phyloP scores from a whole-genome alignment of 2,329 filamentous ascomycete species.

The Annulohypoxylon truncatum region DNA sequence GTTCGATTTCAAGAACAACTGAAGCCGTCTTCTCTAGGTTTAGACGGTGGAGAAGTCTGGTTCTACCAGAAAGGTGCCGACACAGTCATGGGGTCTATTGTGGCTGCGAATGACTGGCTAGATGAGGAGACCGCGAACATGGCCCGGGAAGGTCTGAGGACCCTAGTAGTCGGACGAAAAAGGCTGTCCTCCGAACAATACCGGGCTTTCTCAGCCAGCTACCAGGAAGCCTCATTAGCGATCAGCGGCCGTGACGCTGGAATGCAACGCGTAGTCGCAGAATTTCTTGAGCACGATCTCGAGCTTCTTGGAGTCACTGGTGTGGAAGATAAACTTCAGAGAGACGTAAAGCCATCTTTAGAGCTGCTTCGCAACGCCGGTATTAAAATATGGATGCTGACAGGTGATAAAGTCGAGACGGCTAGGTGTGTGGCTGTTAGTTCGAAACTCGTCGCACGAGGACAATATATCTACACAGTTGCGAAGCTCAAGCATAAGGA shows the following conservation, averaged over 20 bases:
- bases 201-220: slow-evolving; percentile 78
- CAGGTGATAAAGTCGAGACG: slow-evolving; percentile 97
- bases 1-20: slow-evolving; percentile 80
- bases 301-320: slow-evolving; percentile 97
- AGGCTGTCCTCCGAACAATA: slow-evolving; percentile 83
- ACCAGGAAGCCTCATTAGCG: slow-evolving; percentile 83
- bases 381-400: slow-evolving; percentile 99
- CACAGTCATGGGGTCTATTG: slow-evolving; percentile 97
- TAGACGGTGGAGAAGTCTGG: slow-evolving; percentile 84
- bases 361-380: slow-evolving; percentile 96
- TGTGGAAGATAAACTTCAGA: slow-evolving; percentile 96
- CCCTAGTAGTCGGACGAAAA: slow-evolving; percentile 94
- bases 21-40: slow-evolving; percentile 58
- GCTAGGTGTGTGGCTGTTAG: slow-evolving; percentile 95
- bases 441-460: slow-evolving; percentile 90
- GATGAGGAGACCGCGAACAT: slow-evolving; percentile 99
- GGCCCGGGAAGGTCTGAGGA: slow-evolving; percentile 95
- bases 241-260: slow-evolving; percentile 83
- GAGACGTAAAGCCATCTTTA: slow-evolving; percentile 93
- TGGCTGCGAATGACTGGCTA: slow-evolving; percentile 96
- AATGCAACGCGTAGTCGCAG: slow-evolving; percentile 82
- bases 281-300: slow-evolving; percentile 86
- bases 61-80: slow-evolving; percentile 99
- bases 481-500: slow-evolving; percentile 86
- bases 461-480: slow-evolving; percentile 96